Percentiles rank a stretch among this genome's conserved stretches.
These are phyloP conservation scores for Coelastrella sp. DNA, from an alignment of 139 green algal genomes.

Conservation along the genomic window DNA sequence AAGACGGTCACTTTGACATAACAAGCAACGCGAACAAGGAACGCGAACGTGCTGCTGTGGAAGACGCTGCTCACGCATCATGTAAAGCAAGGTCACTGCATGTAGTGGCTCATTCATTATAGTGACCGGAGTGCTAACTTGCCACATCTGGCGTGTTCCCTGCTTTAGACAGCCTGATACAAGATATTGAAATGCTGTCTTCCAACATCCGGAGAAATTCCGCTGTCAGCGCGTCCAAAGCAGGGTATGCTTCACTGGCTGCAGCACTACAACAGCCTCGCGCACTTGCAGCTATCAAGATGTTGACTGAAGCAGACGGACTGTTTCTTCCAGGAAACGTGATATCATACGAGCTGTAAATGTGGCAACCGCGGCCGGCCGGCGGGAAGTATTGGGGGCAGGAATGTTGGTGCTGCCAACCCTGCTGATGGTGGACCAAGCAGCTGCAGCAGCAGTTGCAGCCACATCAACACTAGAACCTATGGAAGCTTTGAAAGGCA, in stretches of 20 bases:
- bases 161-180: too few species aligned
- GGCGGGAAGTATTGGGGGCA: slow-evolving; percentile 34
- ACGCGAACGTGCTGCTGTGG: too few species aligned
- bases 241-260: not conserved
- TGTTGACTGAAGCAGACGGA: not conserved
- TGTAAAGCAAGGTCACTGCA: too few species aligned
- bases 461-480: slow-evolving; percentile 54
- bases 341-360: not conserved
- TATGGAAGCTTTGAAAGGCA: slow-evolving; percentile 79
- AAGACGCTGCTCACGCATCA: too few species aligned
- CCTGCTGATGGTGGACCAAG: not conserved
- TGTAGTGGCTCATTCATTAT: not conserved
- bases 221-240: not conserved
- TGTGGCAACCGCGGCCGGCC: not conserved
- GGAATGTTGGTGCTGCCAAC: slow-evolving; percentile 28
- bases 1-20: too few species aligned
- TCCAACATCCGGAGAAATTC: not conserved
- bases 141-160: not conserved
- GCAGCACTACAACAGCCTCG: not conserved
- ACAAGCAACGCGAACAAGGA: too few species aligned
- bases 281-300: too few species aligned
- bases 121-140: not conserved
- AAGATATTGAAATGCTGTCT: too few species aligned
- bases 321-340: not conserved
- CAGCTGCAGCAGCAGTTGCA: not conserved